Base-by-base conservation (phyloP, 2,329 filamentous ascomycete genomes). In the Amphichorda felina region DNA sequence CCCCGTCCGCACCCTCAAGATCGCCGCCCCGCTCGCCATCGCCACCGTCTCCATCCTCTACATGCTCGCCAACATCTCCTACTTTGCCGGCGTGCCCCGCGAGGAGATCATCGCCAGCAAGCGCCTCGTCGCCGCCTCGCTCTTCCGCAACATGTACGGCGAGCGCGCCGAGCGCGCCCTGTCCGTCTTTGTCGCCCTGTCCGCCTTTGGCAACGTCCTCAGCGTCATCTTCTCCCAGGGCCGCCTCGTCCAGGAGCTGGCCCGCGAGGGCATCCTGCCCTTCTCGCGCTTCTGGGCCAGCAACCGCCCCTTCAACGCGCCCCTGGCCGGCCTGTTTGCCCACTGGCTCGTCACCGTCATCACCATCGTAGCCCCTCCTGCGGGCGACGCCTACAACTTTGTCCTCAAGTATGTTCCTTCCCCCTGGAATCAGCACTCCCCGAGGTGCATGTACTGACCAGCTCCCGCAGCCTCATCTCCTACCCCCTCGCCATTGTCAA, bases 151-250 rank as follows among this genome's bases (percentile, higher is more conserved):
- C 48, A 66, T 74, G 42, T 68, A 71, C 46, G 70, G 70, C 14
- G 47, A 47, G 30, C 48, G 53, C 1, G 74, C 74, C 11, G 73
- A 77, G 54, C 63, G 69, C 15, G 73, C 70, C 4, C 59, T 79
- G 13, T 75, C 66, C 17, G 76, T 79, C 36, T 79, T 82, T 41
- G 75, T 82, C 16, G 76, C 77, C 0, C 60, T 82, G 1, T 81
- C 76, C 0, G 76, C 76, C 4, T 75, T 79, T 43, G 78, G 76
- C 19, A 82, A 81, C 44, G 72, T 82, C 11, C 61, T 82, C 32
- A 71, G 66, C 38, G 75, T 81, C 41, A 80, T 80, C 41, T 82
- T 82, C 55, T 76, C 76, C 0, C 75, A 81, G 52, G 75, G 75
- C 6, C 68, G 77, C 36, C 58, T 81, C 5, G 75, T 77, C 0